Evolutionary conservation across 1,284 basidiomycete genomes (phyloP).

Genomic region (Cryptococcus maquisensis): DNA sequence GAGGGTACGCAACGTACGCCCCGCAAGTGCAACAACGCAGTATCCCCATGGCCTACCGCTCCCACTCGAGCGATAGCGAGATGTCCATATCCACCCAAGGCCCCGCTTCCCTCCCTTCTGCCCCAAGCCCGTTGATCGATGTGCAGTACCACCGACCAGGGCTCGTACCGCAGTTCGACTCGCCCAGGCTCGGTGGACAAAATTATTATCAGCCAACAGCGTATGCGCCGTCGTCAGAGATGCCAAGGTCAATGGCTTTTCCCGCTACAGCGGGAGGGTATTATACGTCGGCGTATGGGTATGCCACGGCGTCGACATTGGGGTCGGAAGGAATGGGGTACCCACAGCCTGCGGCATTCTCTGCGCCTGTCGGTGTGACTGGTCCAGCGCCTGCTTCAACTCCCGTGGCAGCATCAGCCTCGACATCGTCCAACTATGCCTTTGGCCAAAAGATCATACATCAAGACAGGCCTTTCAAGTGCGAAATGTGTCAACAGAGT

Average conservation of each 20-base stretch:
- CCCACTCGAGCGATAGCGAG: slow-evolving; percentile 33
- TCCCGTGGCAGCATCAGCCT: too few species aligned
- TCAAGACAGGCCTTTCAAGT: slow-evolving; percentile 48
- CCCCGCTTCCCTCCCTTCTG: slow-evolving; percentile 4
- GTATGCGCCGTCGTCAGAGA: slow-evolving; percentile 25
- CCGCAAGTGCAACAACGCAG: slow-evolving; percentile 25
- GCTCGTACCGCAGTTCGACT: background rate
- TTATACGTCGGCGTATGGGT: slow-evolving; percentile 26
- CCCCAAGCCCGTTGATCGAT: slow-evolving; percentile 11
- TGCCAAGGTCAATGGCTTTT: slow-evolving; percentile 44
- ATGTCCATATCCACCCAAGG: slow-evolving; percentile 14
- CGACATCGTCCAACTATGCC: slow-evolving; percentile 9
- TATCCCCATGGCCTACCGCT: slow-evolving; percentile 37
- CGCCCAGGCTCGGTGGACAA: too few species aligned
- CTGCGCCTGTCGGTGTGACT: slow-evolving; percentile 22
- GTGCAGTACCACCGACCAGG: slow-evolving; percentile 4
- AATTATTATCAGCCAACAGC: slow-evolving; percentile 19
- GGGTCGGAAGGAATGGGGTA: slow-evolving; percentile 11
- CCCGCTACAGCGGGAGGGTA: slow-evolving; percentile 21
- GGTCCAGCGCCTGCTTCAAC: too few species aligned
- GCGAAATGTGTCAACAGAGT: slow-evolving; percentile 49
- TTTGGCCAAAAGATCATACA: slow-evolving; percentile 21
- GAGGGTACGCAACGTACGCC: slow-evolving; percentile 22
- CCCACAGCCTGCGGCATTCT: slow-evolving; percentile 29
- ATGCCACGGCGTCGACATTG: slow-evolving; percentile 12